Base-by-base conservation (phyloP, 225 moss, liverwort and hornwort species). In the Pseudisothecium myosuroides region DNA sequence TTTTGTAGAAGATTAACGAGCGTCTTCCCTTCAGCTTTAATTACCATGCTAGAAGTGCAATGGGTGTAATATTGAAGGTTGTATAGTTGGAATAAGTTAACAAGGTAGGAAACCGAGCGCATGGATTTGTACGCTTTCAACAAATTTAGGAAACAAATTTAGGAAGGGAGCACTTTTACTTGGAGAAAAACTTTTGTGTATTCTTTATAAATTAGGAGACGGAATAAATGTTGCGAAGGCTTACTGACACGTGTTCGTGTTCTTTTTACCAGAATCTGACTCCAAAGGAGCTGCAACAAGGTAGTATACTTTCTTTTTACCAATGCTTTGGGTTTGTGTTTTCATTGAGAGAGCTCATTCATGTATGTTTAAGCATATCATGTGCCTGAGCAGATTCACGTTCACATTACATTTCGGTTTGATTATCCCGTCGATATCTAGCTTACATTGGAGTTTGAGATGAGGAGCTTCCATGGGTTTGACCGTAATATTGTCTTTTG, bases 221-320 rank as follows among this genome's bases (percentile, higher is more conserved):
- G 50, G n/a, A 85, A n/a, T 5, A 11, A 49, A 22, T 47, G 43
- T 81, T 73, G 74, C 64, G 41, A 87, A 50, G 83, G 39, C 22
- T 81, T 83, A 60, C 77, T 92, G 54, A 91, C 73, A 80, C 20
- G 26, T 65, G 61, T 85, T 83, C 24, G 50, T 82, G 28, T 66
- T 89, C 19, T 69, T 68, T 82, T 90, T 15, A 49, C 62, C 92
- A 94, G 93, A 92, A 92, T 74, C 49, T 94, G 76, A 89, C 90
- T 76, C 93, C 93, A 47, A 92, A 94, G 89, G 93, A 93, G 86
- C 88, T 93, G 28, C 93, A 93, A 91, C 88, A 66, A 91, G 93
- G 93, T 93, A 91, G 34, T 41, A 20, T 60, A 54, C 74, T 88
- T 86, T 71, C 56, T 64, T 54, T 63, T 45, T 12, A 59, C 39